Evolutionary conservation across 1,284 basidiomycete species (phyloP).

Genomic region (Cutaneotrichosporon spelunceum): DNA sequence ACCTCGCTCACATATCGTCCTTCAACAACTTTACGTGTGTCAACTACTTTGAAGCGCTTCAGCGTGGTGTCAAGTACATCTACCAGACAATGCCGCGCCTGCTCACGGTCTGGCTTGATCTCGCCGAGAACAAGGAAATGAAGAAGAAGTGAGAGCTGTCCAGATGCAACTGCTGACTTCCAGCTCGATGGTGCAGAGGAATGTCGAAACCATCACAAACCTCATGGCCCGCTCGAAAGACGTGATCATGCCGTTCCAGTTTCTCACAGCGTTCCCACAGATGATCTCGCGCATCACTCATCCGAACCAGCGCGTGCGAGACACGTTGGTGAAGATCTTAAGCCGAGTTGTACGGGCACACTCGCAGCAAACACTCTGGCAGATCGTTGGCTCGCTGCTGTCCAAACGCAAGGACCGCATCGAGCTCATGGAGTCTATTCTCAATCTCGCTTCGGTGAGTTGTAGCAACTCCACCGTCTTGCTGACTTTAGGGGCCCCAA

Average conservation of each 20-base stretch:
- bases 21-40: slow-evolving; percentile 54
- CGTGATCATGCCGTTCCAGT: slow-evolving; percentile 70
- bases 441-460: slow-evolving; percentile 44
- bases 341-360: slow-evolving; percentile 70
- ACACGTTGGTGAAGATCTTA: slow-evolving; percentile 68
- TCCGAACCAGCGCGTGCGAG: slow-evolving; percentile 65
- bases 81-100: slow-evolving; percentile 94
- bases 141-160: slow-evolving; percentile 30
- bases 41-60: slow-evolving; percentile 71
- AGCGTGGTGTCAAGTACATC: slow-evolving; percentile 87
- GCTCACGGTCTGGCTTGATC: slow-evolving; percentile 91
- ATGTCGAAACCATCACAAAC: slow-evolving; percentile 53
- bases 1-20: slow-evolving; percentile 13
- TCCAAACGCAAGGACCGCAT: slow-evolving; percentile 69
- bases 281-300: slow-evolving; percentile 93
- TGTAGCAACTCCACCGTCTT: slow-evolving; percentile 25
- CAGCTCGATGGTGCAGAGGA: neutral
- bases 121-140: slow-evolving; percentile 62
- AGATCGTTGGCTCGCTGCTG: slow-evolving; percentile 82
- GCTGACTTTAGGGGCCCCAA: neutral
- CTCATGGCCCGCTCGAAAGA: slow-evolving; percentile 62
- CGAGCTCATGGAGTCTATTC: slow-evolving; percentile 36
- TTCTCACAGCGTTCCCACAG: slow-evolving; percentile 95
- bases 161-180: slow-evolving; percentile 7
- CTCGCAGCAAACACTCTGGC: slow-evolving; percentile 91